A percentile compares a stretch with the other conserved stretches of the same genome.
Conservation (phyloP, 129 eudicot species). For the Artemisia argyi region DNA sequence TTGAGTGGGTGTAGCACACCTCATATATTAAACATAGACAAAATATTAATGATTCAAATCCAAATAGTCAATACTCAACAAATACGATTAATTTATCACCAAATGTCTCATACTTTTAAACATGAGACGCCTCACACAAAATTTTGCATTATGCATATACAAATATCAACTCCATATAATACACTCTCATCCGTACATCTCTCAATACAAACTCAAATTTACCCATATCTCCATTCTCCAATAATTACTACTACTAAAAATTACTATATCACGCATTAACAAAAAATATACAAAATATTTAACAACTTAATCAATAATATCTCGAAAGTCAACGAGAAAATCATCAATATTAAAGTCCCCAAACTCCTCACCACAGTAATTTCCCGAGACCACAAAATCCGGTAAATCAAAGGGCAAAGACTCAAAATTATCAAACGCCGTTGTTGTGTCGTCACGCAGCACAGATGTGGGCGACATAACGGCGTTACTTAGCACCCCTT, state of each 20-base stretch:
- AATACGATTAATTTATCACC: neutral
- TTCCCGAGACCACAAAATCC: conserved; percentile 37
- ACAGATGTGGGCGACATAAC: conserved; percentile 68
- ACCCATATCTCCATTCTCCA: neutral
- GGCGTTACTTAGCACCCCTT: conserved; percentile 17
- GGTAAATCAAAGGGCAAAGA: conserved; percentile 43
- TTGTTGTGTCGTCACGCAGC: conserved; percentile 33
- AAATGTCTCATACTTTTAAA: conserved; percentile 20
- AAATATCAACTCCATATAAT: conserved; percentile 9
- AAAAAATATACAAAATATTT: conserved; percentile 15
- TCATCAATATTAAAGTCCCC: conserved; percentile 54
- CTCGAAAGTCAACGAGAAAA: conserved; percentile 47
- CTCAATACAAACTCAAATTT: neutral
- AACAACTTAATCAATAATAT: neutral
- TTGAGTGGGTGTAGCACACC: too few relatives aligned
- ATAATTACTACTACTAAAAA: conserved; percentile 5
- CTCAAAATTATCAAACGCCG: conserved; percentile 37
- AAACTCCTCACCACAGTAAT: conserved; percentile 35
- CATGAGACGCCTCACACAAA: conserved; percentile 20
- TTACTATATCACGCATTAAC: conserved; percentile 6
- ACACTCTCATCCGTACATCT: conserved; percentile 26
- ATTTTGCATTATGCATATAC: conserved; percentile 17
- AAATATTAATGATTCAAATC: neutral
- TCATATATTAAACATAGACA: neutral
- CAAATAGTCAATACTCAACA: neutral